Conservation (phyloP, 257 asterid genomes). For the Gentiana macrophylla region DNA sequence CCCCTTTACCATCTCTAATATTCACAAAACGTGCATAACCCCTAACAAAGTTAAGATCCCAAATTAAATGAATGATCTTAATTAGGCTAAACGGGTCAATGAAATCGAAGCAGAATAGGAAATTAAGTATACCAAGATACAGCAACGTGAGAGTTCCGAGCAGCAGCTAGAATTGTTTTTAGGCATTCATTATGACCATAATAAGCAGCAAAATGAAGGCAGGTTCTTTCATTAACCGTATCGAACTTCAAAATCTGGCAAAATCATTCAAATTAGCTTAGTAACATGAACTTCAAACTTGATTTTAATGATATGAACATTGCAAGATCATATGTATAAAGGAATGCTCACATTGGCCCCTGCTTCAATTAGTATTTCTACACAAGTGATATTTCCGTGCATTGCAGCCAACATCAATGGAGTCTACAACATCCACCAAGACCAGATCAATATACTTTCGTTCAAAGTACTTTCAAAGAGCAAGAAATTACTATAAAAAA, state of each 20-base stretch:
- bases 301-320: not conserved
- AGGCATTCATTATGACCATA: constrained; percentile 86
- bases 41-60: constrained; percentile 25
- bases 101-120: not conserved
- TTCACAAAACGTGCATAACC: constrained; percentile 87
- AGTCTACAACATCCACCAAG: constrained; percentile 39
- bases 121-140: constrained; percentile 59
- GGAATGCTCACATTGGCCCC: constrained; percentile 75
- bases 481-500: not conserved
- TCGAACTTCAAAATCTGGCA: constrained; percentile 86
- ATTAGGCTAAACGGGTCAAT: not conserved
- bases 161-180: constrained; percentile 57
- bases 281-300: not conserved
- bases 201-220: constrained; percentile 95
- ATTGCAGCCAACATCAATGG: constrained; percentile 98
- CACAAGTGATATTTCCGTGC: constrained; percentile 90
- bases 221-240: constrained; percentile 76
- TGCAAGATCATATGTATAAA: not conserved
- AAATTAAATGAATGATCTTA: not conserved
- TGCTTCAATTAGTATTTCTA: constrained; percentile 70
- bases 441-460: not conserved
- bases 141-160: constrained; percentile 68
- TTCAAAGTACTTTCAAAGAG: too few species aligned
- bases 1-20: constrained; percentile 89
- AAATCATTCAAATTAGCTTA: constrained; percentile 11